These are phyloP conservation scores for Podospora bellae-mahoneyi DNA, from an alignment of 495 filamentous ascomycete species.

Conservation along the genomic window DNA sequence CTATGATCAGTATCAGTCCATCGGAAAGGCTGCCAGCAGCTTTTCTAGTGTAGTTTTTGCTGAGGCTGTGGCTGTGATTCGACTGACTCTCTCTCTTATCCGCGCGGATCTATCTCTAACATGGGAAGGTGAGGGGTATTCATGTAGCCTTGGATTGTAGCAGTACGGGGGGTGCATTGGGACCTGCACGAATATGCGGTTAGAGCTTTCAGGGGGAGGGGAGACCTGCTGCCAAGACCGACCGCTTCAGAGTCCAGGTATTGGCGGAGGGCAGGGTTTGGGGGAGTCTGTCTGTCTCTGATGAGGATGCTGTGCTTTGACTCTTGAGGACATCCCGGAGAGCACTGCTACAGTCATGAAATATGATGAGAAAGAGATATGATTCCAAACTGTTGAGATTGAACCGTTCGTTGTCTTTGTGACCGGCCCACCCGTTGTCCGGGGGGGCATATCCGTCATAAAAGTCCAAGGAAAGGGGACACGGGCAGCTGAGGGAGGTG, in stretches of 20 bases:
- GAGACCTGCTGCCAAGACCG: background rate
- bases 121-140: background rate
- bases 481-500: background rate
- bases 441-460: background rate
- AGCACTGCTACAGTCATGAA: too few species aligned
- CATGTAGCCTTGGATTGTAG: background rate
- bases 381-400: background rate
- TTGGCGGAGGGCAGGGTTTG: background rate
- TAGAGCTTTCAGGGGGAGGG: constrained; percentile 6
- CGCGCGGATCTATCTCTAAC: background rate
- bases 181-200: background rate
- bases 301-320: too few species aligned
- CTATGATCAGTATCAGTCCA: background rate
- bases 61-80: background rate
- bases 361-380: background rate
- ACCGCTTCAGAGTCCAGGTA: background rate
- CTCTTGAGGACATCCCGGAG: too few species aligned
- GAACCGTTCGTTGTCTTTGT: background rate
- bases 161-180: background rate
- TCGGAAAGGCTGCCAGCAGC: too few species aligned
- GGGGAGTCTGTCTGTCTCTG: background rate
- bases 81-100: background rate
- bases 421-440: background rate
- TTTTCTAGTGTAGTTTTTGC: too few species aligned
- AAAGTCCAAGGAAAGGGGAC: background rate